Base-by-base conservation (phyloP, 1,284 basidiomycete species). In the Ustilago nuda region DNA sequence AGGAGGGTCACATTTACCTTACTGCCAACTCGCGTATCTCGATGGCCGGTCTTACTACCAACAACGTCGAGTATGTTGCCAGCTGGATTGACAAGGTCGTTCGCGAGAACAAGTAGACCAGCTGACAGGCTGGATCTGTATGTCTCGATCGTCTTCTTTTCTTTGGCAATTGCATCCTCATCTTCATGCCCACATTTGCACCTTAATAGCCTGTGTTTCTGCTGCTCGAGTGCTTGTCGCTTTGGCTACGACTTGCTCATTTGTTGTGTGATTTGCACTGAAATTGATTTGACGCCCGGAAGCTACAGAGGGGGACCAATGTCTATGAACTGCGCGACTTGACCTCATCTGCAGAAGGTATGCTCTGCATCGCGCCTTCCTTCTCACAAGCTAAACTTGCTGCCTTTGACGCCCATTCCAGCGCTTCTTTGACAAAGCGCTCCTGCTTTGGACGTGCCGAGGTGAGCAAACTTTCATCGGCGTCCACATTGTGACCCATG, bases 11-110 rank as follows among this genome's bases (percentile, higher is more conserved):
- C 85, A 89, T 98, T 66, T 98, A 98, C 87, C 88, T 98, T 88
- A 95, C 94, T 12, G 83, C 84, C 62, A 94, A 94, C 84, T 93
- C 93, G 63, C 89, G 94, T 55, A 94, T 95, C 81, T 93, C 91
- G 81, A 94, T 94, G 92, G 92, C 93, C 17, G 97, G 94, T 33
- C 87, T 99, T 84, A 99, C 98, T 89, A 88, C 89, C 69, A 87
- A 88, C 85, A 97, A 95, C 39, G 77, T 84, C 68, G 81, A 82
- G 56, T 79, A 84, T 63, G 81, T 85, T 13, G 83, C 83, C 13
- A 61, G 60, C 27, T 84, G 82, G 80, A 85, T 85, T 67, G 82
- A 85, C 79, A 73, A 76, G 63, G 82, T 82, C 12, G 78, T 81
- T 30, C 74, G 82, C 32, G 79, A 80, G 61, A 70, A 72, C 41